Conservation (phyloP, 192 early-diverging fungal genomes). For the Phlyctochytrium arcticum region DNA sequence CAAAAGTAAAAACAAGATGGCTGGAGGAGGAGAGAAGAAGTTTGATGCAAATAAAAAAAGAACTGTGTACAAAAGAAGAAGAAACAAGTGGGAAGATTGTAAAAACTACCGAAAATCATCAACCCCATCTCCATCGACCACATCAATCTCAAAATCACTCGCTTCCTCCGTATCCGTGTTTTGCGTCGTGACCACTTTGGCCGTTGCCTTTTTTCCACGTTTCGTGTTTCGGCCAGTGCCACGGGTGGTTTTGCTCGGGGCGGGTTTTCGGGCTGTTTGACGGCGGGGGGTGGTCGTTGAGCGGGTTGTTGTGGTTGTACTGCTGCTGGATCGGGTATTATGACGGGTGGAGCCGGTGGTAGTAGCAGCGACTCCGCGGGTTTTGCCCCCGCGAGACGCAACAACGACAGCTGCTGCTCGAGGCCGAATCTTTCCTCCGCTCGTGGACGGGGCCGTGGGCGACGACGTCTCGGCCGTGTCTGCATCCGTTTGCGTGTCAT, state of each 20-base stretch:
- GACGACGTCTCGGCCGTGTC: not conserved
- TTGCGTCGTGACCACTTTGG: not conserved
- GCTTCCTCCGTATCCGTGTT: not conserved
- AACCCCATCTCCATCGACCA: slow-evolving; percentile 23
- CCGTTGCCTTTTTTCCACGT: not conserved
- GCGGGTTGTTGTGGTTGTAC: too few relatives aligned
- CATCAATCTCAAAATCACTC: slow-evolving; percentile 25
- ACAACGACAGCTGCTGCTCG: not conserved
- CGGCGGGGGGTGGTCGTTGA: not conserved
- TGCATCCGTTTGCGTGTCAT: not conserved
- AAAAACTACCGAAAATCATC: slow-evolving; percentile 21
- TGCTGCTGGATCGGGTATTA: not conserved
- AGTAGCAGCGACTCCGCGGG: not conserved
- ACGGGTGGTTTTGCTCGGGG: not conserved
- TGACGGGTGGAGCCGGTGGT: not conserved
- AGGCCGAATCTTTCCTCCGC: slow-evolving; percentile 11
- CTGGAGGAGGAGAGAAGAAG: too few relatives aligned
- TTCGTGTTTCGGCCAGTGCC: not conserved
- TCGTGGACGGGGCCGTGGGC: not conserved
- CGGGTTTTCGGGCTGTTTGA: not conserved
- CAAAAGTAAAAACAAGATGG: too few relatives aligned
- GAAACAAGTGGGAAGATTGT: too few relatives aligned
- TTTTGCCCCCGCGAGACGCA: not conserved
- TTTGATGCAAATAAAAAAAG: too few relatives aligned
- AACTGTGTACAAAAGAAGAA: too few relatives aligned